Evolutionary conservation across 352 stramenopile species (phyloP).

Genomic region (Globisporangium radiosum): DNA sequence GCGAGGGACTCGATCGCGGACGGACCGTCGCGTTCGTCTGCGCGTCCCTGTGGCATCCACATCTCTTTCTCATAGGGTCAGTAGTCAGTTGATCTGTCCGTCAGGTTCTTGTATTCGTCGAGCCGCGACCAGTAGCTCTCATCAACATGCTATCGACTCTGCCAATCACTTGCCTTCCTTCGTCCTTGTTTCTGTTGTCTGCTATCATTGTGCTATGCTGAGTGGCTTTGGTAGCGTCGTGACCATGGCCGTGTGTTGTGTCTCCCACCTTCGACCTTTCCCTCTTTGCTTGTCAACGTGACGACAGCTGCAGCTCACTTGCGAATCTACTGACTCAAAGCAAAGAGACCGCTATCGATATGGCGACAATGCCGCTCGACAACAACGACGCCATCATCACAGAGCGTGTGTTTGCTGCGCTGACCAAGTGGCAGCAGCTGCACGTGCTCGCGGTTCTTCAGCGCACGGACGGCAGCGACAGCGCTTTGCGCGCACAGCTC

Average conservation of each 20-base stretch:
- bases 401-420: conserved; percentile 17
- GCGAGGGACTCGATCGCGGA: conserved; percentile 22
- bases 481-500: conserved; percentile 31
- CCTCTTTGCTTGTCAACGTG: neutral
- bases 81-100: no score
- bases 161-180: neutral
- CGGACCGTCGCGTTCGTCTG: conserved; percentile 10
- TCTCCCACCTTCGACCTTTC: neutral
- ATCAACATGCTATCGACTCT: neutral
- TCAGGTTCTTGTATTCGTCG: no score
- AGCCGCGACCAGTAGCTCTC: no score
- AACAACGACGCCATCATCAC: neutral
- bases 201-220: neutral
- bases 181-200: neutral
- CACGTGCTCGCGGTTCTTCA: conserved; percentile 32
- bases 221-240: no score
- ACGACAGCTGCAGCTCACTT: neutral
- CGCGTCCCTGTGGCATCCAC: conserved; percentile 30
- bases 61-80: conserved; percentile 7
- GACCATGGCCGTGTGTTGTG: neutral
- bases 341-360: neutral
- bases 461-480: neutral
- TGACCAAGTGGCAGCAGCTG: conserved; percentile 33
- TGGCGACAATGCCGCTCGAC: neutral
- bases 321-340: no score